Conservation (phyloP, 345 rosid genomes). For the Citrus mangshanensis region DNA sequence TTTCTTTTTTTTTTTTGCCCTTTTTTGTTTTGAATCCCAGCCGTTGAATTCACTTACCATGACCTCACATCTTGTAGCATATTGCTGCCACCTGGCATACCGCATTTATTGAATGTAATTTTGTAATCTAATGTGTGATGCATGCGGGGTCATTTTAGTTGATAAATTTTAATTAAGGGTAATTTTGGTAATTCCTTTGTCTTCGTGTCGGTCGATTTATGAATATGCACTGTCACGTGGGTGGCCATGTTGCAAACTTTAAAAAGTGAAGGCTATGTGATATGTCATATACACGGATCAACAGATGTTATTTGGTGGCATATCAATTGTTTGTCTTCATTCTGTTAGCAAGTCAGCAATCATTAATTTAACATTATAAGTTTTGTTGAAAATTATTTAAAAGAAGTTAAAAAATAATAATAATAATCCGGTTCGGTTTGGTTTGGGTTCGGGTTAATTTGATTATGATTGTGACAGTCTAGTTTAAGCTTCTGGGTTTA, state of each 20-base stretch:
- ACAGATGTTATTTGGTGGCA: slow-evolving; percentile 10
- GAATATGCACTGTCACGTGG: slow-evolving; percentile 41
- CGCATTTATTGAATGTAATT: neutral
- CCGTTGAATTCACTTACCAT: slow-evolving; percentile 11
- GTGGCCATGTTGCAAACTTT: slow-evolving; percentile 25
- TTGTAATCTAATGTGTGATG: neutral
- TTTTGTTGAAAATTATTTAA: neutral
- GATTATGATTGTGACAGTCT: slow-evolving; percentile 1
- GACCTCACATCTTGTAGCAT: slow-evolving; percentile 12
- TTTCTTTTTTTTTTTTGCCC: too few species aligned
- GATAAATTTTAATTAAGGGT: neutral
- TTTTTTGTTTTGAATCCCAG: neutral
- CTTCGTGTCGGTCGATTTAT: neutral
- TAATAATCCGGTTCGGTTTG: neutral
- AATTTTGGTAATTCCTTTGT: neutral
- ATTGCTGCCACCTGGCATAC: neutral
- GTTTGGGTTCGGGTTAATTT: neutral
- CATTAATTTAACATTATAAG: neutral
- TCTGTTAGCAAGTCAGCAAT: neutral
- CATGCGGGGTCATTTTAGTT: neutral
- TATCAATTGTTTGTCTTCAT: neutral
- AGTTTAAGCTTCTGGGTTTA: neutral
- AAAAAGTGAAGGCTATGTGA: slow-evolving; percentile 3
- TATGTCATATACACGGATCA: too few species aligned
- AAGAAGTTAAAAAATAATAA: neutral